phyloP scores from a whole-genome alignment of 495 filamentous ascomycete genomes.

The Podospora appendiculata region DNA sequence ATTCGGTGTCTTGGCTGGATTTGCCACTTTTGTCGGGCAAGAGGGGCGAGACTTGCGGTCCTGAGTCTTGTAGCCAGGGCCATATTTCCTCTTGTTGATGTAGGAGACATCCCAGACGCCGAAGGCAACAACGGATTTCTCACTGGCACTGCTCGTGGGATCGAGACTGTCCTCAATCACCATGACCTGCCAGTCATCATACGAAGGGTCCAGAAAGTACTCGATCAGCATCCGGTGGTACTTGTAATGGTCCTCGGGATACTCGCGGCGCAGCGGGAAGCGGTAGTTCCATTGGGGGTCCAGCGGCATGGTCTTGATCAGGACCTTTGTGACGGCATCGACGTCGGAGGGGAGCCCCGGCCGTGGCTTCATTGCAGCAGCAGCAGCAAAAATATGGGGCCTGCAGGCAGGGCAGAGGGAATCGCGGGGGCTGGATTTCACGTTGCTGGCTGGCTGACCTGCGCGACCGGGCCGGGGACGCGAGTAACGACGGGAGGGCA shows the following conservation, averaged over 20 bases:
- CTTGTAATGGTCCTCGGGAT: slow-evolving; percentile 27
- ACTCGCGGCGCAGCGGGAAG: slow-evolving; percentile 22
- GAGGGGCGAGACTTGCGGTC: slow-evolving; percentile 17
- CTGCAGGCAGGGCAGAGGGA: neutral
- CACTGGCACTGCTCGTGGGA: slow-evolving; percentile 2
- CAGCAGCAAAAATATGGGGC: neutral
- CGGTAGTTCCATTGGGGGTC: slow-evolving; percentile 33
- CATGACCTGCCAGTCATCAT: slow-evolving; percentile 29
- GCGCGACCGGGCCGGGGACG: too few species aligned
- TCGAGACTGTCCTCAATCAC: slow-evolving; percentile 24
- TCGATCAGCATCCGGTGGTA: slow-evolving; percentile 26
- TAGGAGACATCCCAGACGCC: slow-evolving; percentile 29
- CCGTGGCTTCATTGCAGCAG: slow-evolving; percentile 17
- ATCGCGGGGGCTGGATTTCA: too few species aligned
- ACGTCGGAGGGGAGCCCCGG: slow-evolving; percentile 18
- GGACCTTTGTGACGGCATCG: slow-evolving; percentile 26
- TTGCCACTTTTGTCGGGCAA: neutral
- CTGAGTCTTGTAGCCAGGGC: slow-evolving; percentile 20
- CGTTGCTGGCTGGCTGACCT: too few species aligned
- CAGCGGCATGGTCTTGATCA: slow-evolving; percentile 27
- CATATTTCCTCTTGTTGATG: slow-evolving; percentile 20
- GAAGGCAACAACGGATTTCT: slow-evolving; percentile 16
- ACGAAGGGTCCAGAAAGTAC: slow-evolving; percentile 23
- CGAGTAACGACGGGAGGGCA: neutral
- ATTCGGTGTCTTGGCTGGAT: neutral